phyloP scores from a whole-genome alignment of 345 rosid genomes.

The Melaleuca alternifolia region DNA sequence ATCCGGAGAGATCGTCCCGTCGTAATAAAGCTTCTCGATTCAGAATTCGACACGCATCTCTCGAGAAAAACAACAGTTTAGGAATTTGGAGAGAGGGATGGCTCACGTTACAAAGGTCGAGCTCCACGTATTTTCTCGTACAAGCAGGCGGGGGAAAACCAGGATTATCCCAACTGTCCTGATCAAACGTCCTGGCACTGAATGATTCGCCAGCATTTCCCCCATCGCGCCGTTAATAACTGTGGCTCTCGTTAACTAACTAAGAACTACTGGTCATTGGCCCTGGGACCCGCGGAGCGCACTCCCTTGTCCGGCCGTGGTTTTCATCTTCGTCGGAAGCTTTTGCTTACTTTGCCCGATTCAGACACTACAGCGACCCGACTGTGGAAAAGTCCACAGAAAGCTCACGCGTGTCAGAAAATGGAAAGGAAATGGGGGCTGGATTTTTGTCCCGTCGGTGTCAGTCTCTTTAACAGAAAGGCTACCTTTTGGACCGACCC shows the following conservation, averaged over 20 bases:
- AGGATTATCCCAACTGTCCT: background rate
- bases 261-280: background rate
- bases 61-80: background rate
- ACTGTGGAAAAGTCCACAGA: background rate
- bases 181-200: background rate
- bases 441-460: background rate
- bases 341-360: background rate
- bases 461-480: background rate
- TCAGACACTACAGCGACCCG: background rate
- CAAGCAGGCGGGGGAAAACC: background rate
- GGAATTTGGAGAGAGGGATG: background rate
- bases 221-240: background rate
- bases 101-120: background rate
- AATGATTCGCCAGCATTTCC: background rate
- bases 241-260: background rate
- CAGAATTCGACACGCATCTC: background rate
- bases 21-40: background rate
- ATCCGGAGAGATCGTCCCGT: background rate
- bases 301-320: background rate
- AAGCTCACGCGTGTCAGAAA: background rate
- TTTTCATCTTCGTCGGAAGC: background rate
- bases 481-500: background rate
- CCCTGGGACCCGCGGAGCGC: background rate
- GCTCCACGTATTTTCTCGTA: background rate
- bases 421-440: background rate